These are phyloP conservation scores for Ascochyta rabiei DNA, from an alignment of 2,329 filamentous ascomycete genomes.

Conservation along the genomic window DNA sequence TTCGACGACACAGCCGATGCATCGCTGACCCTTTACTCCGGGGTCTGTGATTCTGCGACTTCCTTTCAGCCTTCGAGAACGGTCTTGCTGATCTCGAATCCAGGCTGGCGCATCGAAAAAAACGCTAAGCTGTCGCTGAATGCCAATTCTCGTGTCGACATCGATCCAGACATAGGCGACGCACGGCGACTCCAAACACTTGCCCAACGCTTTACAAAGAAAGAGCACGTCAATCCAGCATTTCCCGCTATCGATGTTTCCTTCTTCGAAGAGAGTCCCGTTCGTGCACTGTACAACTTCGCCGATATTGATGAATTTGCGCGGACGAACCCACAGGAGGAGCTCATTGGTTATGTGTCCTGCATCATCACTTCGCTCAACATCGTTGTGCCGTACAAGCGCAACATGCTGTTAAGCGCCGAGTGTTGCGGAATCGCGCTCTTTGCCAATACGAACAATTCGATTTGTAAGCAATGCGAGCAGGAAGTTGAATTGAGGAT, in stretches of 20 bases:
- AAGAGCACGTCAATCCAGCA: slow-evolving; percentile 57
- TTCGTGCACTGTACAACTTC: slow-evolving; percentile 51
- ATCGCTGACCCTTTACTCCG: slow-evolving; percentile 61
- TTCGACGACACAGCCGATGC: slow-evolving; percentile 65
- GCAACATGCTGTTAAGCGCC: slow-evolving; percentile 54
- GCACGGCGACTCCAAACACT: slow-evolving; percentile 60
- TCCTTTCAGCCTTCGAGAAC: slow-evolving; percentile 57
- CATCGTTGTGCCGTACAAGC: slow-evolving; percentile 48
- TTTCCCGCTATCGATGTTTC: slow-evolving; percentile 51
- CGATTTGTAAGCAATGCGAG: slow-evolving; percentile 52
- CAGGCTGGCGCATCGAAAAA: slow-evolving; percentile 48
- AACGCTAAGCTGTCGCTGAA: slow-evolving; percentile 47
- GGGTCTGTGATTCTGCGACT: slow-evolving; percentile 54
- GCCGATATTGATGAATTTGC: slow-evolving; percentile 54
- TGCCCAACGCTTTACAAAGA: slow-evolving; percentile 55
- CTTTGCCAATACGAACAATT: slow-evolving; percentile 57
- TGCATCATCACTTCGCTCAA: slow-evolving; percentile 52
- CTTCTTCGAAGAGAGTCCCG: slow-evolving; percentile 26
- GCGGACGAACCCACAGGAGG: slow-evolving; percentile 36
- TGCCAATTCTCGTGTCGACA: slow-evolving; percentile 58
- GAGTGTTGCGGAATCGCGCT: slow-evolving; percentile 61
- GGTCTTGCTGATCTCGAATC: slow-evolving; percentile 58
- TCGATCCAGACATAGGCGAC: slow-evolving; percentile 62
- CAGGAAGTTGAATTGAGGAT: slow-evolving; percentile 44
- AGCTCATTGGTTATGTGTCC: slow-evolving; percentile 53